phyloP scores from a whole-genome alignment of 1,284 basidiomycete species.

The Ceratobasidium sp. region DNA sequence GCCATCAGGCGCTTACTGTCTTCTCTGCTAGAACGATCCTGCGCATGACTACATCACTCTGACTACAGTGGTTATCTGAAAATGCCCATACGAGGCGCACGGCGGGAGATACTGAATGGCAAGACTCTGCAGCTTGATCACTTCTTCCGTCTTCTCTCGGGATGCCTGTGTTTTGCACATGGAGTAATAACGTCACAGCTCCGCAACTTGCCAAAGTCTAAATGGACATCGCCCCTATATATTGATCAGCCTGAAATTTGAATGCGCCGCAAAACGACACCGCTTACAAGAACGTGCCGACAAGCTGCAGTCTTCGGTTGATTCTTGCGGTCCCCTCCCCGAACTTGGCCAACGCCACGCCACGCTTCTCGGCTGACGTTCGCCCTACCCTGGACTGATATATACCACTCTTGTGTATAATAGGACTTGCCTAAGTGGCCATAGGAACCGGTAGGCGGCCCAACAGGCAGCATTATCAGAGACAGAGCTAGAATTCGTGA shows the following conservation, averaged over 20 bases:
- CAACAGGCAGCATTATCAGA: not conserved
- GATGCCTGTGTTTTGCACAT: slow-evolving; percentile 14
- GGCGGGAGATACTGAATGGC: not conserved
- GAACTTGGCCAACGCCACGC: not conserved
- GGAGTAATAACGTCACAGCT: not conserved
- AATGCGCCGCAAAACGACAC: slow-evolving; percentile 2
- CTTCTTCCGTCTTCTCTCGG: slow-evolving; percentile 18
- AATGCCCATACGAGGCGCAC: not conserved
- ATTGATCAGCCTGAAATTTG: slow-evolving; percentile 9
- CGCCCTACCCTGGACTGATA: not conserved
- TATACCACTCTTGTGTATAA: not conserved
- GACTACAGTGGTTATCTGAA: not conserved
- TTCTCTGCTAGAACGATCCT: not conserved
- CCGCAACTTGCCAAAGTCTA: slow-evolving; percentile 12
- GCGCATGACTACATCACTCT: not conserved
- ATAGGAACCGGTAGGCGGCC: not conserved
- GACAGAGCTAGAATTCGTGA: slow-evolving; percentile 27
- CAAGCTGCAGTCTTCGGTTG: not conserved
- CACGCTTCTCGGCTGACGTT: slow-evolving; percentile 2
- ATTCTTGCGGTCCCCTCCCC: not conserved
- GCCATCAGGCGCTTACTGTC: not conserved
- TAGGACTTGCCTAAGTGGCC: not conserved
- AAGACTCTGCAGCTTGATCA: slow-evolving; percentile 1
- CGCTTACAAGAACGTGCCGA: slow-evolving; percentile 28
- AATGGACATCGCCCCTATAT: slow-evolving; percentile 14